Evolutionary conservation across 371 early-diverging fungal species (phyloP).

Genomic region (Blakeslea trispora): DNA sequence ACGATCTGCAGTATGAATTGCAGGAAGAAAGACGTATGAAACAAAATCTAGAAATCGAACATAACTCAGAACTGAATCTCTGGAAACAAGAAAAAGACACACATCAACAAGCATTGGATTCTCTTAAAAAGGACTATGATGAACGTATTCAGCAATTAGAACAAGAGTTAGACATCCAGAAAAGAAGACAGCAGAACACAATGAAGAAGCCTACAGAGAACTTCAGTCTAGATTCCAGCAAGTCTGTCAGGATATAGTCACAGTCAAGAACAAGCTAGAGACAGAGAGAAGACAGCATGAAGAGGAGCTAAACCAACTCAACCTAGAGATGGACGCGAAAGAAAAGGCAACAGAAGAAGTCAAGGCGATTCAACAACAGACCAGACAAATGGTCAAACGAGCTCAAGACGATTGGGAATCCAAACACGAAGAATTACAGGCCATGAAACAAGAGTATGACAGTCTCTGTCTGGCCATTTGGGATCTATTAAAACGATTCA

Average conservation of each 20-base stretch:
- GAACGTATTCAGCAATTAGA: neutral
- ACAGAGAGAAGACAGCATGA: conserved; percentile 15
- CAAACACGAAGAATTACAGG: conserved; percentile 36
- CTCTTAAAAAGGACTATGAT: neutral
- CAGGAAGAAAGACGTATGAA: conserved; percentile 22
- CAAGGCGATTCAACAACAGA: conserved; percentile 46
- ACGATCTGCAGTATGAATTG: conserved; percentile 23
- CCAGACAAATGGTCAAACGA: conserved; percentile 51
- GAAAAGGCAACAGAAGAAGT: conserved; percentile 48
- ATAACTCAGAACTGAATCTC: conserved; percentile 17
- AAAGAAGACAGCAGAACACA: conserved; percentile 3
- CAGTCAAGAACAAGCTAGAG: conserved; percentile 27
- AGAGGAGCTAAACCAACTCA: conserved; percentile 24
- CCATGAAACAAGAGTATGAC: conserved; percentile 17
- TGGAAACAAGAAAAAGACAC: conserved; percentile 5
- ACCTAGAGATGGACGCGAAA: conserved; percentile 29
- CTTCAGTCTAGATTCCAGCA: conserved; percentile 14
- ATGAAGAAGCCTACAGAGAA: conserved; percentile 7
- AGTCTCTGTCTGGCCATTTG: conserved; percentile 4
- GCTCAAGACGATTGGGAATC: conserved; percentile 56
- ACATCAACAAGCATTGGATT: neutral
- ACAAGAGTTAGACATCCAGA: neutral
- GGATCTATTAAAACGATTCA: conserved; percentile 17
- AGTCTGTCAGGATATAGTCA: conserved; percentile 24
- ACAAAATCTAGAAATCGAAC: conserved; percentile 20